A percentile compares a stretch with the other conserved stretches of the same genome.
Conservation (phyloP, 176 grass and related monocot species). For the sorghum (Sorghum bicolor) region DNA sequence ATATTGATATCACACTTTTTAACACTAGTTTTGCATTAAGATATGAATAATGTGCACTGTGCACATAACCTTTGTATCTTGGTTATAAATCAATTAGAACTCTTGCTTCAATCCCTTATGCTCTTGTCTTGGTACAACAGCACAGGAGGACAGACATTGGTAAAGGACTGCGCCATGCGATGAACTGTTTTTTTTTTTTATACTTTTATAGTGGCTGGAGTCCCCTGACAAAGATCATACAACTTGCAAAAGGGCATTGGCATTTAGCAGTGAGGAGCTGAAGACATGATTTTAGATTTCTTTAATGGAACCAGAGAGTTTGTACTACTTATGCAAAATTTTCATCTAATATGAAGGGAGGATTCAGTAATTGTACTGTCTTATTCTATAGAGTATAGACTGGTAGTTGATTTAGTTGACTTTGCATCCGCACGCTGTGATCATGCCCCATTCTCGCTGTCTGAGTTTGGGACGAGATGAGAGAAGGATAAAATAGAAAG, state of each 20-base stretch:
- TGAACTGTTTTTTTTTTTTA: not conserved
- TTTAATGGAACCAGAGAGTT: not conserved
- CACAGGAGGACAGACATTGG: conserved; percentile 43
- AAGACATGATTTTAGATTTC: not conserved
- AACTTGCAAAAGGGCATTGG: not conserved
- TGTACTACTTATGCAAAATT: not conserved
- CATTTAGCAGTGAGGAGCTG: not conserved
- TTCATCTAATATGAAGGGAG: not conserved
- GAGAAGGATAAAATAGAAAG: not conserved
- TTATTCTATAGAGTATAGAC: not conserved
- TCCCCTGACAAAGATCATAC: not conserved
- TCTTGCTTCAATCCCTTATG: not conserved
- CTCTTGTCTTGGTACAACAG: conserved; percentile 24
- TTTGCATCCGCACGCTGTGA: not conserved
- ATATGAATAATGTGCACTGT: not conserved
- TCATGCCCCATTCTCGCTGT: not conserved
- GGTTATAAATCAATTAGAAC: not conserved
- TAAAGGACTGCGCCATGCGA: conserved; percentile 50
- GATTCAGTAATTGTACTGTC: not conserved
- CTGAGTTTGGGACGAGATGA: not conserved
- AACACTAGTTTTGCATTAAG: not conserved
- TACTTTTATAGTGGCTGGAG: not conserved
- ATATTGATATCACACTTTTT: not conserved
- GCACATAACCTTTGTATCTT: not conserved
- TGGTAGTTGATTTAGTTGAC: not conserved